phyloP scores from a whole-genome alignment of 805 yeast species.

The Ogataea philodendri region DNA sequence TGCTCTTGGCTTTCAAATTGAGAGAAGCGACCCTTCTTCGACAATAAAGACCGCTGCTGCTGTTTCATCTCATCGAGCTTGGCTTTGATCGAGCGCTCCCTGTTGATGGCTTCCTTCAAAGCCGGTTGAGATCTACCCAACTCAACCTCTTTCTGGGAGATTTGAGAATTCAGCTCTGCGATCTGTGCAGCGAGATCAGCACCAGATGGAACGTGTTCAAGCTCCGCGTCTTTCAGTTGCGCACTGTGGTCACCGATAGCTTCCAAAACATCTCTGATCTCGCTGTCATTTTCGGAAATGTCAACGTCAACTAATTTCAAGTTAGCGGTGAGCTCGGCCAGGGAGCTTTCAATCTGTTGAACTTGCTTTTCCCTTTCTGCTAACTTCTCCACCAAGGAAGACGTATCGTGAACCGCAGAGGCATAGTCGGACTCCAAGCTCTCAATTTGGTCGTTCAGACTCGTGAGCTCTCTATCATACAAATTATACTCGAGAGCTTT shows the following conservation, averaged over 20 bases:
- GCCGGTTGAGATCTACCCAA: slow-evolving; percentile 41
- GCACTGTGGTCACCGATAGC: slow-evolving; percentile 50
- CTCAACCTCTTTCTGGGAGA: slow-evolving; percentile 38
- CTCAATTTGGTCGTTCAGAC: slow-evolving; percentile 59
- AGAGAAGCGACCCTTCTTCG: slow-evolving; percentile 69
- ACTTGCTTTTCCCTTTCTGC: slow-evolving; percentile 59
- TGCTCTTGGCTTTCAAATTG: slow-evolving; percentile 55
- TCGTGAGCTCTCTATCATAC: slow-evolving; percentile 71
- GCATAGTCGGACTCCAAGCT: slow-evolving; percentile 57
- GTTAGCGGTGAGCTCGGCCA: slow-evolving; percentile 46
- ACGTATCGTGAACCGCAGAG: slow-evolving; percentile 49
- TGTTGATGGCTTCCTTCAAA: slow-evolving; percentile 36
- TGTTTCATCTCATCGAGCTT: slow-evolving; percentile 41
- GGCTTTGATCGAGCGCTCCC: slow-evolving; percentile 44
- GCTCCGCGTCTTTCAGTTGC: slow-evolving; percentile 41
- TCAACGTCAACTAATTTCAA: slow-evolving; percentile 56
- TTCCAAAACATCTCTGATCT: slow-evolving; percentile 47
- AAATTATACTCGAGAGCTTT: slow-evolving; percentile 73
- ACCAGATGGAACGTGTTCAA: slow-evolving; percentile 32
- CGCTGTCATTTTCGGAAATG: slow-evolving; percentile 48
- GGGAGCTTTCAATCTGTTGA: slow-evolving; percentile 42
- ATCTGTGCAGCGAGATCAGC: slow-evolving; percentile 24
- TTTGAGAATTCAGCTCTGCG: slow-evolving; percentile 25
- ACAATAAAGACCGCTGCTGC: slow-evolving; percentile 56
- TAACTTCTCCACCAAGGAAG: slow-evolving; percentile 51